Evolutionary conservation across 331 rosid species (phyloP).

Genomic region (Pyracantha coccinea): DNA sequence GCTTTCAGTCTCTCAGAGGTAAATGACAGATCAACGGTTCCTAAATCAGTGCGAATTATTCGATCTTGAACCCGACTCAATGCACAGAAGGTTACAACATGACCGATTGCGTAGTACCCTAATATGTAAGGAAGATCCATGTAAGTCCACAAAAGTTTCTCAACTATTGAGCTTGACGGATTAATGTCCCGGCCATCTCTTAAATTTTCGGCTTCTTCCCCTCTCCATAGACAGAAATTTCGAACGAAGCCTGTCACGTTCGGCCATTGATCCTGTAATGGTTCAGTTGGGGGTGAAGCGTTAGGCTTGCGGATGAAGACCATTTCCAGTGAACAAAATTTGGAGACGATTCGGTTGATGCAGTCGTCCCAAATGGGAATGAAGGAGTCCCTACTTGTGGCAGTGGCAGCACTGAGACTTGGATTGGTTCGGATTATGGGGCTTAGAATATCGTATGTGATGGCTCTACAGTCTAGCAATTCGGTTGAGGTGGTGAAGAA

Average conservation of each 20-base stretch:
- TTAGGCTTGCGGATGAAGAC: slow-evolving; percentile 42
- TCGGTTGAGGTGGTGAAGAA: slow-evolving; percentile 57
- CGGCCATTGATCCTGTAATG: slow-evolving; percentile 86
- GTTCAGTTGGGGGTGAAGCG: not conserved
- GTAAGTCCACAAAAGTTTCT: slow-evolving; percentile 63
- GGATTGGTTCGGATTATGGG: slow-evolving; percentile 57
- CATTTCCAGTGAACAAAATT: slow-evolving; percentile 47
- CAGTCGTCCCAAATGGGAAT: slow-evolving; percentile 88
- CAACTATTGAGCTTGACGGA: slow-evolving; percentile 46
- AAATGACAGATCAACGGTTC: slow-evolving; percentile 38
- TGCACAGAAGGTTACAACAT: slow-evolving; percentile 68
- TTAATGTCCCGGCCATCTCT: slow-evolving; percentile 31
- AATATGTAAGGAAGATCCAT: slow-evolving; percentile 65
- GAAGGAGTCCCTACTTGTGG: slow-evolving; percentile 56
- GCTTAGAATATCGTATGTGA: slow-evolving; percentile 50
- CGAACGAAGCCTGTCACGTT: slow-evolving; percentile 63
- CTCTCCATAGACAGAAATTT: slow-evolving; percentile 79
- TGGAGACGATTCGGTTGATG: slow-evolving; percentile 52
- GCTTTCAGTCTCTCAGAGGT: slow-evolving; percentile 62
- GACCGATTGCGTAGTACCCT: slow-evolving; percentile 65
- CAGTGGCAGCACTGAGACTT: slow-evolving; percentile 12
- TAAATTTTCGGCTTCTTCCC: slow-evolving; percentile 59
- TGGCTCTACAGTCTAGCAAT: slow-evolving; percentile 50
- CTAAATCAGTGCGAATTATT: slow-evolving; percentile 50
- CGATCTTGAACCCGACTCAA: slow-evolving; percentile 50